Base-by-base conservation (phyloP, 225 moss, liverwort and hornwort species). In the Bryum argenteum region DNA sequence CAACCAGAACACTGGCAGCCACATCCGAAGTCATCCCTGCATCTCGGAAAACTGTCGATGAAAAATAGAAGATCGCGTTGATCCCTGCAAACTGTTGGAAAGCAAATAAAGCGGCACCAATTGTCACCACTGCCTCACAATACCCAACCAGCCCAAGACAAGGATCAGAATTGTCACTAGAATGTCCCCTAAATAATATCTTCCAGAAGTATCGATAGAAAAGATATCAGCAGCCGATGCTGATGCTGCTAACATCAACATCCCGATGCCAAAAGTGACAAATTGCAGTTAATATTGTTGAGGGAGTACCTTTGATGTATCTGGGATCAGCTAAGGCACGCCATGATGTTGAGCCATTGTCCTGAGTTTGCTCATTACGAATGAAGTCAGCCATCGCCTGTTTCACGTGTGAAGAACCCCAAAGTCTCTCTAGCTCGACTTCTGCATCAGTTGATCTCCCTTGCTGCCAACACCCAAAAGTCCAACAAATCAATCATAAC, bases 1-100 rank as follows among this genome's bases (percentile, higher is more conserved):
- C 93, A 75, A 96, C 85, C 42, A 82, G 82, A 12, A 93, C 91
- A 68, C 93, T 93, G 3, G 93, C 93, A 54, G 89, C 85, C 22
- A 96, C 79, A 54, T 80, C 93, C 15, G 91, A 91, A 19, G 83
- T 62, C 71, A 93, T 88, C 20, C 93, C 93, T 58, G 96, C 96
- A 54, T 91, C 70, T 67, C 74, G 86, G 48, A 96, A 96, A 51
- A 93, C 96, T 15, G 89, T 82, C 10, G 96, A 88, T 45, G 96
- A 96, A 47, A 93, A 96, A 67, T 93, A 93, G 47, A 96, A 93
- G 39, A 96, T 84, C 8, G 91, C 96, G 71, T 93, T 96, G 56
- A 96, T 93, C 66, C 93, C 96, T 85, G 93, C 85, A 61, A 96
- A 82, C 84, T 96, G 93, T 74, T 96, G 96, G 65, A 93, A 87